Conservation (phyloP, 345 rosid genomes). For the Erucastrum elatum region DNA sequence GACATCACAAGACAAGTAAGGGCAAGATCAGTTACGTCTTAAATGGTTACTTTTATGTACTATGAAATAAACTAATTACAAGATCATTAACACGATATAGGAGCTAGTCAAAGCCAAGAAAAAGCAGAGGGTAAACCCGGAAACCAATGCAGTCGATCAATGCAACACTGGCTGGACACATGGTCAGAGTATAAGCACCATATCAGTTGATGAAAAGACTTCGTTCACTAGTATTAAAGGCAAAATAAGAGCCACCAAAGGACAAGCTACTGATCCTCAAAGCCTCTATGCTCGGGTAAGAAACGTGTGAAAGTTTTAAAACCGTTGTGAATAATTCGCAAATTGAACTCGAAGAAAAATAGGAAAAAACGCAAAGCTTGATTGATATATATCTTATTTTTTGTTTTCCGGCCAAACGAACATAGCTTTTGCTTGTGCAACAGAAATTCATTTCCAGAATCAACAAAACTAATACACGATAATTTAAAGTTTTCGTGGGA, state of each 20-base stretch:
- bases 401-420: no score
- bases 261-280: slow-evolving; percentile 90
- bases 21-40: background rate
- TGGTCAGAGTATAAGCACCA: slow-evolving; percentile 54
- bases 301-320: background rate
- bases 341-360: no score
- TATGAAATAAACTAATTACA: slow-evolving; percentile 5
- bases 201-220: slow-evolving; percentile 63
- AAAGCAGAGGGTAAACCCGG: slow-evolving; percentile 41
- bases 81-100: slow-evolving; percentile 1
- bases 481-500: no score
- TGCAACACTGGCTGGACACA: slow-evolving; percentile 45
- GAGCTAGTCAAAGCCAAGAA: slow-evolving; percentile 43
- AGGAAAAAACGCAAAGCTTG: no score
- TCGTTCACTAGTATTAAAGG: slow-evolving; percentile 57
- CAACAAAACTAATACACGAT: no score
- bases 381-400: no score
- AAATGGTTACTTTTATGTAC: background rate
- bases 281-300: slow-evolving; percentile 90
- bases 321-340: background rate
- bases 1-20: slow-evolving; percentile 33
- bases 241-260: slow-evolving; percentile 68
- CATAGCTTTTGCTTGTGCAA: no score
- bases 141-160: slow-evolving; percentile 38
- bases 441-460: no score